A percentile compares a stretch with the other conserved stretches of the same genome.
Evolutionary conservation across 2,329 filamentous ascomycete genomes (phyloP).

Genomic region (Alternaria dauci): DNA sequence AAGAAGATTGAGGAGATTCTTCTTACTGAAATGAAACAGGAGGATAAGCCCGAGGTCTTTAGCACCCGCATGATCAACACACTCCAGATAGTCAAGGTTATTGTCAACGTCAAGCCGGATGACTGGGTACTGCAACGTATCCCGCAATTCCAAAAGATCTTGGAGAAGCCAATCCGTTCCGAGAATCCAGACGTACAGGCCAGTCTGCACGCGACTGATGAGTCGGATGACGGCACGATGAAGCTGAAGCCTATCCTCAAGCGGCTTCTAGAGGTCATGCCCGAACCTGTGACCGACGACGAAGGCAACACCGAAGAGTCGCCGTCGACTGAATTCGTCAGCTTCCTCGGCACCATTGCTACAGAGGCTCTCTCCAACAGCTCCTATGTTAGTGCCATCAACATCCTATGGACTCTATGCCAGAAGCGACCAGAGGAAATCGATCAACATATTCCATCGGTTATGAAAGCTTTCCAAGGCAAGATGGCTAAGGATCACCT

Average conservation of each 20-base stretch:
- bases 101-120: conserved; percentile 85
- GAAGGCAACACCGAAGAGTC: conserved; percentile 78
- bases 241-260: conserved; percentile 76
- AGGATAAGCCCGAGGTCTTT: conserved; percentile 71
- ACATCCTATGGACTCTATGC: conserved; percentile 90
- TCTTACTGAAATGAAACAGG: conserved; percentile 69
- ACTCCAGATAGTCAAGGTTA: conserved; percentile 87
- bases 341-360: conserved; percentile 82
- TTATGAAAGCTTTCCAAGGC: conserved; percentile 92
- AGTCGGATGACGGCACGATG: conserved; percentile 69
- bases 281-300: conserved; percentile 82
- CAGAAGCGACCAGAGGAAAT: conserved; percentile 85
- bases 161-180: conserved; percentile 87
- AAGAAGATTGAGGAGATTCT: conserved; percentile 89
- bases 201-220: conserved; percentile 79
- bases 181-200: conserved; percentile 95
- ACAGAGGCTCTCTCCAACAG: conserved; percentile 84
- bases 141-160: conserved; percentile 79
- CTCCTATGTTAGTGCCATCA: conserved; percentile 88
- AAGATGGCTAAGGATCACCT: conserved; percentile 96
- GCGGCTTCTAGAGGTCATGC: conserved; percentile 87
- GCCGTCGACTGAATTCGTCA: conserved; percentile 85
- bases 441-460: conserved; percentile 82
- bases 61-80: conserved; percentile 91
- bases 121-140: conserved; percentile 89